Evolutionary conservation across 352 stramenopile species (phyloP).

Genomic region (Pelagophyceae sp.): DNA sequence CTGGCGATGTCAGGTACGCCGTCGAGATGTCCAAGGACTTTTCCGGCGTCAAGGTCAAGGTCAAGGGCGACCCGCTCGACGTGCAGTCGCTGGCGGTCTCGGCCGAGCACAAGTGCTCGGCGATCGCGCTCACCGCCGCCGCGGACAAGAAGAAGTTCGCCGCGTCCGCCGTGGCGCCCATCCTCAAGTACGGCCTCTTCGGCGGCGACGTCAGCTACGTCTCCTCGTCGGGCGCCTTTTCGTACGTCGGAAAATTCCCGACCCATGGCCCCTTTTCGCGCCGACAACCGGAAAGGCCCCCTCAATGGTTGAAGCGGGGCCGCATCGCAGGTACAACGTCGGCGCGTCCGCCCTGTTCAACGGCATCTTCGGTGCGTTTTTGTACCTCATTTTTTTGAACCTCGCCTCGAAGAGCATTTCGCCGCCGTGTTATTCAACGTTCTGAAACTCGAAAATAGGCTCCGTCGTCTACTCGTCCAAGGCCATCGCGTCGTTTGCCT

Average conservation of each 20-base stretch:
- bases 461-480: neutral
- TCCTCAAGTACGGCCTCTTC: neutral
- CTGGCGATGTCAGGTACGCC: neutral
- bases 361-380: neutral
- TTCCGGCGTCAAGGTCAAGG: constrained; percentile 5
- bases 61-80: constrained; percentile 4
- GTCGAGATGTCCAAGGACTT: constrained; percentile 8
- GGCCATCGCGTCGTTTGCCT: neutral
- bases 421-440: neutral
- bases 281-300: too few relatives aligned
- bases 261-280: too few relatives aligned
- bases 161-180: neutral
- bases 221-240: neutral
- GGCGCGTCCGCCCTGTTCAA: neutral
- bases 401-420: neutral
- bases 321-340: constrained; percentile 3
- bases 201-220: neutral
- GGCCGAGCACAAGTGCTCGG: constrained; percentile 1
- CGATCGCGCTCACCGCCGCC: neutral
- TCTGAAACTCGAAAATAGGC: neutral
- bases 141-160: constrained; percentile 11
- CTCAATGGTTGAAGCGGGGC: too few relatives aligned
- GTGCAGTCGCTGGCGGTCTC: neutral
- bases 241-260: neutral
- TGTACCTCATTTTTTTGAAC: neutral